Base-by-base conservation (phyloP, 768 basidiomycete genomes). In the Gymnopilus junonius region DNA sequence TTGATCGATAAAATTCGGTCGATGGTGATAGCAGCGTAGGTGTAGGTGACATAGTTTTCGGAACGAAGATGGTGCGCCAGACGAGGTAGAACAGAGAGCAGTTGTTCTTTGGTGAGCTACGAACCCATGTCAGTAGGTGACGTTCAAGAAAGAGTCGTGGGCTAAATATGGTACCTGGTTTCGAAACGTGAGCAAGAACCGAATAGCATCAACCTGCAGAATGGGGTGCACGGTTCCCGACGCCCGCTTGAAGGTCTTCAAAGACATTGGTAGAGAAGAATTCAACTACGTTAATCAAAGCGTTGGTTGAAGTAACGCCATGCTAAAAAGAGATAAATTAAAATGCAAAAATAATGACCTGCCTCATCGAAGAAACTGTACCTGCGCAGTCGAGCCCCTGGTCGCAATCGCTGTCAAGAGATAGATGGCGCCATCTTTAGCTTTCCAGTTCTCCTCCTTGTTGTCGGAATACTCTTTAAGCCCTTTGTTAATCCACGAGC, bases 1-100 rank as follows among this genome's bases (percentile, higher is more conserved):
- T 93, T 95, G 75, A 98, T 97, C 76, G 88, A 94, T 40, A 99
- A 78, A 58, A 98, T 90, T 7, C 95, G 87, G 71, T 99, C 97
- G 71, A 99, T 96, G n/a, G 96, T 94, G 69, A 98, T 95, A 17
- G 97, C 96, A 8, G 96, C 95, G 75, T 98, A 99, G 0, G 97
- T 96, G 70, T 92, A 97, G 25, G 92, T 90, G 51, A 99, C 97
- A 76, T 94, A 96, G 72, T 95, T 94, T 55, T 84, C 80, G 20
- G 93, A 94, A 5, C 81, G 79, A 34, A 99, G 87, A 73, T 97
- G 96, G 12, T 83, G 88, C 27, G 90, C 86, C 10, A 99, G 86
- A 20, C 93, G 82, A 0, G 97, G 97, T 1, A 99, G 79, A 21
- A 99, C 97, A 2, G 93, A 89, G 8, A 96, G 83, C 10, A 99